Conservation (phyloP, 163 green algal species). For the Chloromonas sp. region DNA sequence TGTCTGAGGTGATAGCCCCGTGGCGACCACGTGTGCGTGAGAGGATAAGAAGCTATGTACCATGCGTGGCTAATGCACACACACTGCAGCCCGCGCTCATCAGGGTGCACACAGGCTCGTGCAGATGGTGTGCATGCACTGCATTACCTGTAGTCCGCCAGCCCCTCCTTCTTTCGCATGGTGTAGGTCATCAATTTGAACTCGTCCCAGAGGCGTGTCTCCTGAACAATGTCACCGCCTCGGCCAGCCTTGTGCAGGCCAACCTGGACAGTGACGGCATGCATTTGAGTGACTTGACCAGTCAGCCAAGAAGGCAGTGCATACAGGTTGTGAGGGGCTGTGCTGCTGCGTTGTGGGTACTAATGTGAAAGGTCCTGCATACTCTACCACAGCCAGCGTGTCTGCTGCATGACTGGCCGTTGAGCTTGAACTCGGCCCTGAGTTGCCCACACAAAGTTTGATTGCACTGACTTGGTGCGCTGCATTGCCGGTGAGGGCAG, state of each 20-base stretch:
- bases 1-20: no score
- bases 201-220: constrained; percentile 96
- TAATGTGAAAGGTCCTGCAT: not conserved
- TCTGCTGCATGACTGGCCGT: no score
- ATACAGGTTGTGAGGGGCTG: not conserved
- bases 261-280: constrained; percentile 45
- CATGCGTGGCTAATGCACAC: no score
- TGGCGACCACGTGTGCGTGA: no score
- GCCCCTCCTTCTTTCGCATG: constrained; percentile 91
- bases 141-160: constrained; percentile 80
- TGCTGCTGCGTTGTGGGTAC: not conserved
- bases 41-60: no score
- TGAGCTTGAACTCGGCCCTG: no score
- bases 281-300: not conserved
- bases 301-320: not conserved
- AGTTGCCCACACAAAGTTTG: no score
- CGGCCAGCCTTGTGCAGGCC: constrained; percentile 56
- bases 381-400: no score
- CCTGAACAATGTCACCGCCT: constrained; percentile 74
- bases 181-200: constrained; percentile 60
- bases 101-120: not conserved
- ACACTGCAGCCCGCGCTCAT: no score
- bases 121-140: not conserved
- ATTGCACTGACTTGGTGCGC: no score
- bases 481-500: no score